These are phyloP conservation scores for Cordia subcordata DNA, from an alignment of 257 asterid genomes.

Conservation along the genomic window DNA sequence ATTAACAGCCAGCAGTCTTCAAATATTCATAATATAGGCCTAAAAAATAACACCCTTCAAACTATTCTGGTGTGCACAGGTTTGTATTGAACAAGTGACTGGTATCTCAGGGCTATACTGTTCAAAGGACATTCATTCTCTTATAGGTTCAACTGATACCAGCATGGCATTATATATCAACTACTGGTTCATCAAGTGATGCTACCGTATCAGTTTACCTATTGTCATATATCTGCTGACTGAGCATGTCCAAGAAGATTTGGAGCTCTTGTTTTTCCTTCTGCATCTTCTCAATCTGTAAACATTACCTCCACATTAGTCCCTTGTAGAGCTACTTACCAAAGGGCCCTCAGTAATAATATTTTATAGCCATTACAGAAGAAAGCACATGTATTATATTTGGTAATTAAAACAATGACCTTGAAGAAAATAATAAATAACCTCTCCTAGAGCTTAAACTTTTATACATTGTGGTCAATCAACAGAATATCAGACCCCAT, in stretches of 20 bases:
- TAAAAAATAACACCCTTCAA: not conserved
- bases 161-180: not conserved
- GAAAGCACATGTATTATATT: too few relatives aligned
- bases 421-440: too few relatives aligned
- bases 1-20: too few relatives aligned
- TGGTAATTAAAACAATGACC: too few relatives aligned
- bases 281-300: conserved; percentile 81
- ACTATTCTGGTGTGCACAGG: not conserved
- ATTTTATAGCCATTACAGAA: not conserved
- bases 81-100: not conserved
- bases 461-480: too few relatives aligned
- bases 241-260: conserved; percentile 74
- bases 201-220: conserved; percentile 40
- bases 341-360: not conserved
- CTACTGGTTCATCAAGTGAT: not conserved
- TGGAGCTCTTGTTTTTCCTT: conserved; percentile 78
- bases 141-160: not conserved
- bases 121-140: not conserved
- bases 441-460: too few relatives aligned
- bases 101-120: not conserved
- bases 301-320: conserved; percentile 22
- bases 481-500: too few relatives aligned
- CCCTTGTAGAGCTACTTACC: not conserved
- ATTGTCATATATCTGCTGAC: conserved; percentile 74
- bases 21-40: not conserved